Base-by-base conservation (phyloP, 2,329 filamentous ascomycete species). In the Neopestalotiopsis sp. region DNA sequence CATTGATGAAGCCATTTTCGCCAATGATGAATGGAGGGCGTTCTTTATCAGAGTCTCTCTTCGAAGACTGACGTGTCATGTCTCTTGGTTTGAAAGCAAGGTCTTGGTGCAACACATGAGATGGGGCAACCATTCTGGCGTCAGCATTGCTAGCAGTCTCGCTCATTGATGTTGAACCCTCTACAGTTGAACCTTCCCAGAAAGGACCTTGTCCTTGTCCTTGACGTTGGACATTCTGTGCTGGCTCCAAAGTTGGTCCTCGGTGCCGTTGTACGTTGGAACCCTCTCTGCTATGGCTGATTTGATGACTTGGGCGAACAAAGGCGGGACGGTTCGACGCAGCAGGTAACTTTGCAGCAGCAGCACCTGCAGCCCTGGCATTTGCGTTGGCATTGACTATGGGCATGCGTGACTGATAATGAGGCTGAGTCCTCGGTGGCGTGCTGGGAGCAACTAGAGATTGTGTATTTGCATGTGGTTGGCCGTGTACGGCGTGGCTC, bases 141-240 rank as follows among this genome's bases (percentile, higher is more conserved):
- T 77, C 77, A 71, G 71, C 68, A 69, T 76, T 78, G 71, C 77
- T 78, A 74, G 74, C 73, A 67, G 75, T 75, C 61, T 79, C 77
- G 69, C 77, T 78, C 70, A 78, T 78, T 67, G 75, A 69, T 24
- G 59, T 62, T 60, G 76, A 78, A 32, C 76, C 77, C 68, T 78
- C 77, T 69, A 76, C 73, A 12, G 77, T 79, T 17, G 77, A 79
- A 45, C 74, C 76, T 30, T 79, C 77, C 77, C 77, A 79, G 61
- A 79, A 79, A 20, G 76, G 75, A 58, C 69, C 69, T 64, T 70
- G 71, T 38, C 70, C 72, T 67, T 72, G 75, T 56, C 69, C 68
- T 65, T 70, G 71, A 40, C 70, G 72, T 67, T 72, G 62, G 38
- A 72, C 69, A 57, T 68, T 67, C 45, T 74, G 74, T 45, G 73